These are phyloP conservation scores for Euphorbia schlechtendalii DNA, from an alignment of 441 rosid species.

Conservation along the genomic window DNA sequence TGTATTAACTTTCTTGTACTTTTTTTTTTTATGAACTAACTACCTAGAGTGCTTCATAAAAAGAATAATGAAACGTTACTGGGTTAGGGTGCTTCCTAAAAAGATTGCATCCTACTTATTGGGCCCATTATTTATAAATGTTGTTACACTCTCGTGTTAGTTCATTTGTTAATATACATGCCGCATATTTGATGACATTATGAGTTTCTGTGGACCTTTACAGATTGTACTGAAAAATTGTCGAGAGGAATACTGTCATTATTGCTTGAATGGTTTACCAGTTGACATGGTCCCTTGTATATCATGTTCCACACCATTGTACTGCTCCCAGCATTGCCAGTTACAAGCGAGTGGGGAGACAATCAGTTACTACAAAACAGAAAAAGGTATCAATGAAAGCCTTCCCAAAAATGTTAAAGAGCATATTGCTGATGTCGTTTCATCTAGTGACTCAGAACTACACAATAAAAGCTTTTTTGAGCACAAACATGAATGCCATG, in stretches of 20 bases:
- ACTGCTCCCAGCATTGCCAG: constrained; percentile 75
- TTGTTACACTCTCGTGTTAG: background rate
- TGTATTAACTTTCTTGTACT: too few species aligned
- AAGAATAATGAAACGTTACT: background rate
- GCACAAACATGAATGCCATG: constrained; percentile 79
- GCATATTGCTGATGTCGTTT: constrained; percentile 35
- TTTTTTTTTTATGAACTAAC: too few species aligned
- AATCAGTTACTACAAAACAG: constrained; percentile 19
- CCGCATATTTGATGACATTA: constrained; percentile 7
- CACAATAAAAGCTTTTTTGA: constrained; percentile 41
- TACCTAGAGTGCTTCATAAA: background rate
- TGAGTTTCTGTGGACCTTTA: constrained; percentile 13
- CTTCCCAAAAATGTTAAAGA: constrained; percentile 32
- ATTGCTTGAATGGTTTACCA: constrained; percentile 74
- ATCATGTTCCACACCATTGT: constrained; percentile 62
- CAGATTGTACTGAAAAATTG: constrained; percentile 62
- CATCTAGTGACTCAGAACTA: constrained; percentile 19
- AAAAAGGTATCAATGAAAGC: constrained; percentile 19
- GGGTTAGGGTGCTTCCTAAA: background rate
- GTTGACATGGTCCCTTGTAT: constrained; percentile 61
- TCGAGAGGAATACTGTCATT: constrained; percentile 74
- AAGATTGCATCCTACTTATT: background rate
- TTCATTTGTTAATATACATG: constrained; percentile 3
- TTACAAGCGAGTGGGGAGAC: constrained; percentile 46
- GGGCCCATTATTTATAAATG: background rate